Percentiles rank a stretch among this genome's conserved stretches.
Evolutionary conservation across 139 green algal species (phyloP).

Genomic region (Pseudopediastrum boryanum): DNA sequence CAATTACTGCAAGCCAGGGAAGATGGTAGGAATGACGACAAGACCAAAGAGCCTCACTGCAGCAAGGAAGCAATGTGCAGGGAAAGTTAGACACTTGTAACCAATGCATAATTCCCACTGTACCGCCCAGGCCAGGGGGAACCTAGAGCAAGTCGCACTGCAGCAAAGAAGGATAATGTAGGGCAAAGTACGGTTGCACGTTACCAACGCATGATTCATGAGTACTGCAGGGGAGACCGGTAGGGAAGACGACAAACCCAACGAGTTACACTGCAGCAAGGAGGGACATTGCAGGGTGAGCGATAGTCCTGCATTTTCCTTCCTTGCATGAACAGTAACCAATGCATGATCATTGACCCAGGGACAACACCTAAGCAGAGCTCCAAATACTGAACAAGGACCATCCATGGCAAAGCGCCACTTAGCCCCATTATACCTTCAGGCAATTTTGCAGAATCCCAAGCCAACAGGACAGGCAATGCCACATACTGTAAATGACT

Average conservation of each 20-base stretch:
- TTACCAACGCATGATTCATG: neutral
- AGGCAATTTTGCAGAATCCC: too few species aligned
- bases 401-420: neutral
- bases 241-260: neutral
- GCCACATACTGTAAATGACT: neutral
- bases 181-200: neutral
- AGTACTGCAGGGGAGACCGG: neutral
- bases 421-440: neutral
- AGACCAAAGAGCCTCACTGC: too few species aligned
- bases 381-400: neutral
- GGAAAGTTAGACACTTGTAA: too few species aligned
- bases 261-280: neutral
- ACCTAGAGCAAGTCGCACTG: neutral
- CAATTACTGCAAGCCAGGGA: too few species aligned
- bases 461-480: neutral
- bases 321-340: neutral
- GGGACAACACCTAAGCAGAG: neutral
- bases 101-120: too few species aligned
- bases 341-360: neutral
- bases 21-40: too few species aligned
- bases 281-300: too few species aligned
- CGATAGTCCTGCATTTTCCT: neutral
- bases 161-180: neutral
- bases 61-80: too few species aligned
- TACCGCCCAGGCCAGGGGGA: too few species aligned